A percentile compares a stretch with the other conserved stretches of the same genome.
Evolutionary conservation across 495 filamentous ascomycete species (phyloP).

Genomic region (Haplographium delicatum): DNA sequence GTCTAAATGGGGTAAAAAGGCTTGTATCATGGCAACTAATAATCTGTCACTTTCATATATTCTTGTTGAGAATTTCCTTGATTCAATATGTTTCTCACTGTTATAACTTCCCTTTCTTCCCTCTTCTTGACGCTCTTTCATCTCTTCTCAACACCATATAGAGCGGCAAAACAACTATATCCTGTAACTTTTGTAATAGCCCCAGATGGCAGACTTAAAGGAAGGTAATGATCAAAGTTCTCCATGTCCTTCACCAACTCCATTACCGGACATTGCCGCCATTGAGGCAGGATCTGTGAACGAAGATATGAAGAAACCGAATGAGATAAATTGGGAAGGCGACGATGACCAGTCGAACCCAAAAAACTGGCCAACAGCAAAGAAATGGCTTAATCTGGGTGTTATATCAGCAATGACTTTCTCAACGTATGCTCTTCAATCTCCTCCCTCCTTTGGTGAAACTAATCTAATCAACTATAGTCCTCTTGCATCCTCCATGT

Average conservation of each 20-base stretch:
- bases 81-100: neutral
- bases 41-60: neutral
- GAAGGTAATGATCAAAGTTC: neutral
- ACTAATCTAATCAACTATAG: neutral
- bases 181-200: neutral
- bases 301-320: neutral
- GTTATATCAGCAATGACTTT: constrained; percentile 54
- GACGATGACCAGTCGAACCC: constrained; percentile 34
- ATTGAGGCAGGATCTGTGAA: neutral
- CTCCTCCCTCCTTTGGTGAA: neutral
- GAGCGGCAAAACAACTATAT: neutral
- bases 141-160: neutral
- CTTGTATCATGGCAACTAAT: neutral
- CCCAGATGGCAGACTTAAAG: neutral
- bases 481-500: constrained; percentile 61
- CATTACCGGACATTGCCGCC: neutral
- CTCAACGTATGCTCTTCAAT: constrained; percentile 42
- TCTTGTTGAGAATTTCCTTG: neutral
- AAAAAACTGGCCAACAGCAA: constrained; percentile 36
- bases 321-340: constrained; percentile 43
- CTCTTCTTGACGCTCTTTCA: neutral
- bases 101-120: neutral
- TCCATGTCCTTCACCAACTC: neutral
- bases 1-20: neutral
- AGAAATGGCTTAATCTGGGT: constrained; percentile 40